A percentile compares a stretch with the other conserved stretches of the same genome.
These are phyloP conservation scores for Wallemia hederae DNA, from an alignment of 1,284 basidiomycete species.

Conservation along the genomic window DNA sequence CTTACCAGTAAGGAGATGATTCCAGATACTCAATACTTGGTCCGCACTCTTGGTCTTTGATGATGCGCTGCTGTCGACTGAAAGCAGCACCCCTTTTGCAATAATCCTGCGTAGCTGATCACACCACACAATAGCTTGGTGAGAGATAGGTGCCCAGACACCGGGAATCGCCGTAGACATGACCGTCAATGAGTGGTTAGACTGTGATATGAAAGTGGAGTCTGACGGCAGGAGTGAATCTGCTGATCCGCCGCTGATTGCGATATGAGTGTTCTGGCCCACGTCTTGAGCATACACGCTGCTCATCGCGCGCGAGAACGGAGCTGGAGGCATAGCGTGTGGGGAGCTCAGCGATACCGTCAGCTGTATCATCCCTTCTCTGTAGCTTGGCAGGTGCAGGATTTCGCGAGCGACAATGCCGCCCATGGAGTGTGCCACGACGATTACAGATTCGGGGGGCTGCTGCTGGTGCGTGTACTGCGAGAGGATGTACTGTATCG, in stretches of 20 bases:
- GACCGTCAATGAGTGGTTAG: slow-evolving; percentile 32
- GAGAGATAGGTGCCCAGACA: slow-evolving; percentile 81
- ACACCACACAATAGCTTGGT: slow-evolving; percentile 94
- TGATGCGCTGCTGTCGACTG: slow-evolving; percentile 17
- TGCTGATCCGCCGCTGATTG: slow-evolving; percentile 68
- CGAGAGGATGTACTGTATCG: slow-evolving; percentile 45
- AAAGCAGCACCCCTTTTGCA: slow-evolving; percentile 43
- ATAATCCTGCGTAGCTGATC: slow-evolving; percentile 77
- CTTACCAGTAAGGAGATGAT: not conserved
- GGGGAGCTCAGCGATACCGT: slow-evolving; percentile 89
- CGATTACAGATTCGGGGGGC: slow-evolving; percentile 24
- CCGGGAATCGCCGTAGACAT: slow-evolving; percentile 67
- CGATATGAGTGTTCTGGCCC: slow-evolving; percentile 32
- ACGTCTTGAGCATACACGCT: slow-evolving; percentile 28
- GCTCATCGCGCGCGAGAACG: slow-evolving; percentile 55
- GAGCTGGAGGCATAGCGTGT: slow-evolving; percentile 57
- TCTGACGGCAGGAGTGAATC: slow-evolving; percentile 85
- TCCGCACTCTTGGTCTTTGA: not conserved
- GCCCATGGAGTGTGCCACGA: slow-evolving; percentile 97
- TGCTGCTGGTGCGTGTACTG: slow-evolving; percentile 28
- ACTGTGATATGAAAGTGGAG: slow-evolving; percentile 11
- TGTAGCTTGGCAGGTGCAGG: slow-evolving; percentile 28
- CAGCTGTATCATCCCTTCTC: slow-evolving; percentile 25
- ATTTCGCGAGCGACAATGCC: slow-evolving; percentile 50
- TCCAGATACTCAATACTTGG: not conserved